Conservation (phyloP, 352 stramenopile genomes). For the Pythium volutum region DNA sequence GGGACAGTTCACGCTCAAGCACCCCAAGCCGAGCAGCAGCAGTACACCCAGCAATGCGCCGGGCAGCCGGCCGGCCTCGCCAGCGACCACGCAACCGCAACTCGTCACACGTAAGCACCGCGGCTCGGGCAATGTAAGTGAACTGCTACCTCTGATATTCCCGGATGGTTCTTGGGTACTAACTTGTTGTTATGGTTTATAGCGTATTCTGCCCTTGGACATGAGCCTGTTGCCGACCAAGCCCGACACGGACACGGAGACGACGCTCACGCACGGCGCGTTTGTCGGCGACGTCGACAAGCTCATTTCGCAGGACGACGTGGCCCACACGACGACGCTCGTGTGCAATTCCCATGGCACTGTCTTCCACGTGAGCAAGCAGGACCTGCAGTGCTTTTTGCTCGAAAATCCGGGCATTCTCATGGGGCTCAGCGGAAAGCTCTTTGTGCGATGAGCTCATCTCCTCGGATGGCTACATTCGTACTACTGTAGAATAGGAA, state of each 20-base stretch:
- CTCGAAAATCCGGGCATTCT: slow-evolving; percentile 75
- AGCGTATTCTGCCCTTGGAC: slow-evolving; percentile 63
- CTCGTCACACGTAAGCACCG: slow-evolving; percentile 37
- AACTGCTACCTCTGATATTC: no score
- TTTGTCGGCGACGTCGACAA: slow-evolving; percentile 76
- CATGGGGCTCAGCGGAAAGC: slow-evolving; percentile 60
- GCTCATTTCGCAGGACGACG: slow-evolving; percentile 51
- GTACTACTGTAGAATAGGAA: slow-evolving; percentile 5
- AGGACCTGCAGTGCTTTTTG: slow-evolving; percentile 67
- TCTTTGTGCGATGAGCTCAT: slow-evolving; percentile 40
- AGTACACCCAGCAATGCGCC: not conserved
- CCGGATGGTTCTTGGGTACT: no score
- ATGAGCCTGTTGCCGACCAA: slow-evolving; percentile 46
- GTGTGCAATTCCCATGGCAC: slow-evolving; percentile 48
- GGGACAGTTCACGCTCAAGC: slow-evolving; percentile 66
- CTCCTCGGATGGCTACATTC: slow-evolving; percentile 18
- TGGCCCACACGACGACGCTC: slow-evolving; percentile 54
- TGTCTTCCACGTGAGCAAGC: slow-evolving; percentile 62
- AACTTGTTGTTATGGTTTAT: no score
- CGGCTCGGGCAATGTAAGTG: slow-evolving; percentile 59
- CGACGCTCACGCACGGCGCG: slow-evolving; percentile 44
- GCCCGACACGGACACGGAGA: slow-evolving; percentile 37
- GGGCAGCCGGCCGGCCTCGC: not conserved
- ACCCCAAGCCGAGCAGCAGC: slow-evolving; percentile 12
- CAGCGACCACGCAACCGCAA: slow-evolving; percentile 15